Percentiles rank a stretch among this genome's conserved stretches.
phyloP scores from a whole-genome alignment of 306 rosid genomes.

The Heteromeles arbutifolia region DNA sequence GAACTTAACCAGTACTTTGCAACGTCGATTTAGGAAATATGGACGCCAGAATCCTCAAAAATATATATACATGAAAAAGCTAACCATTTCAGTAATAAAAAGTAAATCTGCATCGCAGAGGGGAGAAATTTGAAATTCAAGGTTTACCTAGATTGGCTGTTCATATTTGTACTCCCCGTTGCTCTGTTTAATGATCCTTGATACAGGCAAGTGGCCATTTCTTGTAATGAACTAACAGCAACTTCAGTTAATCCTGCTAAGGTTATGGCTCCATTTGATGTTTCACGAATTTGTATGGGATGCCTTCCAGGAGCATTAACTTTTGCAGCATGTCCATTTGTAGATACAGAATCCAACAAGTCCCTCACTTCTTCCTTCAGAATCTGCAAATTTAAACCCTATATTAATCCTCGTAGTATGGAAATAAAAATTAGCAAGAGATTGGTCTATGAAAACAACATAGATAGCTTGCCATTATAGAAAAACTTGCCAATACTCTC shows the following conservation, averaged over 20 bases:
- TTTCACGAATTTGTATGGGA: slow-evolving; percentile 70
- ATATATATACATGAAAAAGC: neutral
- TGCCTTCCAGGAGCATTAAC: slow-evolving; percentile 43
- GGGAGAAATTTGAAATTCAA: slow-evolving; percentile 11
- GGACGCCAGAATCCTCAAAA: neutral
- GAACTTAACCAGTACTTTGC: neutral
- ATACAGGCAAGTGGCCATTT: slow-evolving; percentile 71
- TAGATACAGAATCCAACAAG: slow-evolving; percentile 52
- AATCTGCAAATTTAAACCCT: slow-evolving; percentile 48
- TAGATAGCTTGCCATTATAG: neutral
- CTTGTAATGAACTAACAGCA: slow-evolving; percentile 56
- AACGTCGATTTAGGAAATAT: neutral
- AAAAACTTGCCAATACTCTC: neutral
- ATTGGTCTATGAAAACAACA: slow-evolving; percentile 10
- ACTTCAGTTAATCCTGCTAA: slow-evolving; percentile 68
- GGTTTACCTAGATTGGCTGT: slow-evolving; percentile 72
- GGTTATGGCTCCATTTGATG: slow-evolving; percentile 68
- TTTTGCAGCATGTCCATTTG: slow-evolving; percentile 55
- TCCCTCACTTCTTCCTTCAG: slow-evolving; percentile 79
- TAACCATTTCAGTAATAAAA: slow-evolving; percentile 1
- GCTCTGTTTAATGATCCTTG: slow-evolving; percentile 76
- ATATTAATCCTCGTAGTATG: slow-evolving; percentile 7
- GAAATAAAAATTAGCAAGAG: neutral
- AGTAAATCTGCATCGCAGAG: neutral
- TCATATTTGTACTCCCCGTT: slow-evolving; percentile 88